Percentiles rank a stretch among this genome's conserved stretches.
These are phyloP conservation scores for Rhynchospora pubera DNA, from an alignment of 176 grass and related monocot genomes.

Conservation along the genomic window DNA sequence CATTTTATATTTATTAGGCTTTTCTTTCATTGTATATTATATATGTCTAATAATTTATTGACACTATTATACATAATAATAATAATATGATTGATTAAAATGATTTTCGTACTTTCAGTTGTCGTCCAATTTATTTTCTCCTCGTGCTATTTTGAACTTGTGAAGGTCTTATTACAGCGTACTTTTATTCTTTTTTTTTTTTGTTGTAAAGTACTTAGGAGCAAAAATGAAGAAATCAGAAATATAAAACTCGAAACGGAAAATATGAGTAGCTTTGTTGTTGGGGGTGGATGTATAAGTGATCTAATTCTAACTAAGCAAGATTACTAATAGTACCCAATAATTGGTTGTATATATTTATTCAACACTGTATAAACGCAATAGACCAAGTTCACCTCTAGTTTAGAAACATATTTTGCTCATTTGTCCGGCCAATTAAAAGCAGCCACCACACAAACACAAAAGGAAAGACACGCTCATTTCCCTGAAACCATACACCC, in stretches of 20 bases:
- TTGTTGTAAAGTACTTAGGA: not conserved
- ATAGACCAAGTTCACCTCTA: not conserved
- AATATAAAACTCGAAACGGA: not conserved
- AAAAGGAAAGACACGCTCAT: conserved; percentile 21
- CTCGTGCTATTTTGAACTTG: too few relatives aligned
- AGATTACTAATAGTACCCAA: not conserved
- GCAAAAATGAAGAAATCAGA: not conserved
- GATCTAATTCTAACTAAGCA: not conserved
- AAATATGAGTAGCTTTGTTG: not conserved
- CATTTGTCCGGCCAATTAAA: not conserved
- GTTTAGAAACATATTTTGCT: not conserved
- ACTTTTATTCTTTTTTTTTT: too few relatives aligned
- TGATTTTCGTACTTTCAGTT: too few relatives aligned
- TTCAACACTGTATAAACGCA: not conserved
- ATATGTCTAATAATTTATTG: too few relatives aligned
- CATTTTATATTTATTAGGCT: not conserved
- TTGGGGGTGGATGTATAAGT: not conserved
- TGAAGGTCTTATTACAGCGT: too few relatives aligned
- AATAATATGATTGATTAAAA: too few relatives aligned
- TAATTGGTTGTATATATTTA: not conserved
- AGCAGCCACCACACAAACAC: conserved; percentile 17
- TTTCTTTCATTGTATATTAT: not conserved
- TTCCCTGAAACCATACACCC: conserved; percentile 17
- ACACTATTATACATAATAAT: too few relatives aligned
- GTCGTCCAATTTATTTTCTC: too few relatives aligned